Evolutionary conservation across 2,329 filamentous ascomycete species (phyloP), one percentile per base, ranked within the genome.

Genomic region (Colletotrichum sp.): DNA sequence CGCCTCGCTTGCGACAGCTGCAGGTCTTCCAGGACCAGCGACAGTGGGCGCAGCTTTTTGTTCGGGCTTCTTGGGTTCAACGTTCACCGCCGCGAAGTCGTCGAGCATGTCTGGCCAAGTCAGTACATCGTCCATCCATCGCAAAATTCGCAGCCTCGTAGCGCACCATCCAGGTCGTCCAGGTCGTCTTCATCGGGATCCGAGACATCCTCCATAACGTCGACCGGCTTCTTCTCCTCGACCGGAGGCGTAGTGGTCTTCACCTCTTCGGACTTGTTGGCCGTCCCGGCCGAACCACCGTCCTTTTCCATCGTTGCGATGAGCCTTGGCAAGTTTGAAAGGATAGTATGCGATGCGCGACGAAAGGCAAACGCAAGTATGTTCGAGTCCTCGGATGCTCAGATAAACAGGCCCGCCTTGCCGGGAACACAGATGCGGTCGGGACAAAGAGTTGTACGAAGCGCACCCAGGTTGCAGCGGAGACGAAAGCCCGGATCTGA

Each of bases 151-250:
- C 8, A 2, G 34, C 4, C 8, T 33, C 11, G 24, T 33, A 4
- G 29, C 86, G 78, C 83, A 95, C 94, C 95, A 84, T 99, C 97
- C 58, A 99, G 87, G 80, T 98, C 97, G 80, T 98, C 94, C 24
- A 97, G 86, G 78, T 97, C 94, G 83, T 97, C 97, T 83, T 98
- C 96, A 77, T 98, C 96, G 8, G 96, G 96, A 79, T 98, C 96
- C 24, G 95, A 93, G 18, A 93, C 92, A 77, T 93, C 90, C 27
- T 89, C 90, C 27, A 82, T 78, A 18, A 80, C 77, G 11, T 76
- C 75, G 13, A 76, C 76, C n/a, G 76, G 78, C 38, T 75, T 75
- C 66, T 79, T 81, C 33, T 76, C 55, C 69, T 75, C 78, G 33
- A 75, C 66, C 34, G 76, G 34, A 62, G 77, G 62, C 21, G 72